phyloP scores from a whole-genome alignment of 2,329 filamentous ascomycete genomes.

The Paraconiothyrium brasiliense region DNA sequence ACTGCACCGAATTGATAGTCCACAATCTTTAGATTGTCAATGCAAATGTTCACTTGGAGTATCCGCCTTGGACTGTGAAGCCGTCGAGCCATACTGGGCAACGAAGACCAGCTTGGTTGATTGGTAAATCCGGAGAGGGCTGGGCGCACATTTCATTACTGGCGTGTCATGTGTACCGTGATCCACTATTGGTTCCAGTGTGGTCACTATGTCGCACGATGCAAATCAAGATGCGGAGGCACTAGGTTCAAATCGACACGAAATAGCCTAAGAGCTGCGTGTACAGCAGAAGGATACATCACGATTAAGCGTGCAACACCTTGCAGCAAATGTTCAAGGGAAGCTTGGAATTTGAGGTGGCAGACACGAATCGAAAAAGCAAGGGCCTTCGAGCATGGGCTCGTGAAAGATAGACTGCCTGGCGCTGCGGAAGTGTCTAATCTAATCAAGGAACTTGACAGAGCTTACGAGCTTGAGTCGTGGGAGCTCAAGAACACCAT shows the following conservation, averaged over 20 bases:
- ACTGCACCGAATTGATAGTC: too few relatives aligned
- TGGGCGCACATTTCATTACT: too few relatives aligned
- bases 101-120: neutral
- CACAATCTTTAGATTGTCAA: too few relatives aligned
- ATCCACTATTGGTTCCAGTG: slow-evolving; percentile 45
- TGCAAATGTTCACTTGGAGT: too few relatives aligned
- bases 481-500: slow-evolving; percentile 28
- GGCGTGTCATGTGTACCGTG: slow-evolving; percentile 50
- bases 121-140: neutral
- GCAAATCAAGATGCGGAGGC: slow-evolving; percentile 46
- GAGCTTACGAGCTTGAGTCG: slow-evolving; percentile 16
- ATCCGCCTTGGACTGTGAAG: too few relatives aligned
- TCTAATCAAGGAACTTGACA: slow-evolving; percentile 26
- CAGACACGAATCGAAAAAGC: slow-evolving; percentile 27
- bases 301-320: slow-evolving; percentile 22
- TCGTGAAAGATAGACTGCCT: slow-evolving; percentile 15
- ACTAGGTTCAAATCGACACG: slow-evolving; percentile 36
- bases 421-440: slow-evolving; percentile 18
- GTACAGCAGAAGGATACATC: slow-evolving; percentile 36
- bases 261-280: slow-evolving; percentile 32
- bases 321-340: slow-evolving; percentile 37
- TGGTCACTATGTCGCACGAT: slow-evolving; percentile 37
- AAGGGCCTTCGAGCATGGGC: slow-evolving; percentile 17
- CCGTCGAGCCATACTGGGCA: neutral
- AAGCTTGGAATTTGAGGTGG: slow-evolving; percentile 29